Base-by-base conservation (phyloP, 2,329 filamentous ascomycete genomes). In the Aspergillus pseudonomiae region DNA sequence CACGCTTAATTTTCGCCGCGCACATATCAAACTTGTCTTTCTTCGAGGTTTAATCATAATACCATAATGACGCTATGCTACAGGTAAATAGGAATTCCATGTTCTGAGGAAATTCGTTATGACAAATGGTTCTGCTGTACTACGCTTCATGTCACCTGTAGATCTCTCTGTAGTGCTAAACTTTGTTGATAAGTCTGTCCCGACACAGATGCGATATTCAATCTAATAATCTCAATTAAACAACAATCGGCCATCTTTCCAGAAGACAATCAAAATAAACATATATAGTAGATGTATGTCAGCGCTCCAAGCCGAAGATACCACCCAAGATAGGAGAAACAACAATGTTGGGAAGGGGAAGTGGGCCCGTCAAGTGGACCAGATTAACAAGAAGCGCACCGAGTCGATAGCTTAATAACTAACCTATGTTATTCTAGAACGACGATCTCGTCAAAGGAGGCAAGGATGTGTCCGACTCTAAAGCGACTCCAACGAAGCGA, bases 21-120 rank as follows among this genome's bases (percentile, higher is more conserved):
- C 65, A 66, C 61, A 63, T 67, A 67, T 58, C 50, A 64, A 56
- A 55, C 52, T 55, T 55, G 52, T 55, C 52, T 58, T 62, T 60
- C 34, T 58, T 43, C 52, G 55, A 55, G 55, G 54, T 57, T 57
- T 65, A 65, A 65, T 65, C 30, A 50, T 61, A 61, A 61, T 61
- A 61, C 39, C 61, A 57, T 65, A 63, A 65, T 55, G 63, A 65
- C 48, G 57, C 50, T 54, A 65, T 52, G 57, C 56, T 54, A 65
- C 56, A 62, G 46, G 64, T 64, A 66, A 57, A 66, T 66, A 63
- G 53, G 45, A 57, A 56, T 36, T 55, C 52, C 54, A 39, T 36
- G 16, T 14, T 41, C 21, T 50, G 41, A 59, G 43, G 45, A 24
- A 59, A 28, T 26, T 43, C 36, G 28, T 59, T 3, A 46, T 34